These are phyloP conservation scores for Meyerozyma guilliermondii DNA, from an alignment of 1,139 yeast genomes.

Conservation along the genomic window DNA sequence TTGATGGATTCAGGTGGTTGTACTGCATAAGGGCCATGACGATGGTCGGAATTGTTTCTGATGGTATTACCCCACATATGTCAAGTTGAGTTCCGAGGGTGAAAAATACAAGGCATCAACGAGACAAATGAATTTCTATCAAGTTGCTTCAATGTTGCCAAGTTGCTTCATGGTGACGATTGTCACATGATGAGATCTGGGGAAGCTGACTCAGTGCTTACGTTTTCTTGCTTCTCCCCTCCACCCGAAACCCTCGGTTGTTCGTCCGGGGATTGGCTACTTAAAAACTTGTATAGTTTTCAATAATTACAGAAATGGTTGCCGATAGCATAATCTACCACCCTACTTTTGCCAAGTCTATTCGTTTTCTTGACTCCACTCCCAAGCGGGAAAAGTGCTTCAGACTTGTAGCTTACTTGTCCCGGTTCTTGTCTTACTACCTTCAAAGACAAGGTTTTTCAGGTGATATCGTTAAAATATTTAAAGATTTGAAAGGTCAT, in stretches of 20 bases:
- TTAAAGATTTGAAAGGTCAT: conserved; percentile 51
- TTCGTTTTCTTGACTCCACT: conserved; percentile 61
- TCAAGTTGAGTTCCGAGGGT: too few species aligned
- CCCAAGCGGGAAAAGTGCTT: conserved; percentile 72
- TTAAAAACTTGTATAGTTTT: not conserved
- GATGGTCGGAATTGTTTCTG: too few species aligned
- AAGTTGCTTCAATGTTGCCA: not conserved
- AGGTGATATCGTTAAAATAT: conserved; percentile 43
- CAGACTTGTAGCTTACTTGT: conserved; percentile 77
- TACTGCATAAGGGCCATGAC: not conserved
- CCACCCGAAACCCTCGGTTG: conserved; percentile 1
- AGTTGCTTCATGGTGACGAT: too few species aligned
- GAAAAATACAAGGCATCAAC: too few species aligned
- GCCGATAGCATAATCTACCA: conserved; percentile 67
- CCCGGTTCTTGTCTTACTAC: conserved; percentile 66
- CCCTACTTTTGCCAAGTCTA: conserved; percentile 62
- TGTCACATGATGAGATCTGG: conserved; percentile 1
- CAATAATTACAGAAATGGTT: conserved; percentile 41
- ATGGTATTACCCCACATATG: too few species aligned
- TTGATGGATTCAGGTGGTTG: not conserved
- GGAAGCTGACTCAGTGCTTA: not conserved
- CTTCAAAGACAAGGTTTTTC: conserved; percentile 58
- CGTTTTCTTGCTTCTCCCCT: not conserved
- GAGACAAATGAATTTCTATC: not conserved
- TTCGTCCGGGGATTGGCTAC: not conserved